Evolutionary conservation across 768 basidiomycete genomes (phyloP).

Genomic region (Crassisporium funariophilum): DNA sequence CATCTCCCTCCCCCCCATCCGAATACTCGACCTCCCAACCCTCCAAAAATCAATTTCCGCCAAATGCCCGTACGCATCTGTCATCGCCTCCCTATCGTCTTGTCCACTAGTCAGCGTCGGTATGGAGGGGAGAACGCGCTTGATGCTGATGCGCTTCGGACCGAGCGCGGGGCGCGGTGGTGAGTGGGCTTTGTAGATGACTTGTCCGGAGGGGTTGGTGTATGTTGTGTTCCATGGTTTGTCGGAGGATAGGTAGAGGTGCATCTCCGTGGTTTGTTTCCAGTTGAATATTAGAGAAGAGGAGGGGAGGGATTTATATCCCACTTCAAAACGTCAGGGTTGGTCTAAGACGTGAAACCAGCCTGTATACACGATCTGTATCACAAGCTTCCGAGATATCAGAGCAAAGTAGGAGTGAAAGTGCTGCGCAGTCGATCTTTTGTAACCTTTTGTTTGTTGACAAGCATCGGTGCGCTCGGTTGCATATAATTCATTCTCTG

Average conservation of each 20-base stretch:
- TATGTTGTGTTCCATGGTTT: conserved; percentile 23
- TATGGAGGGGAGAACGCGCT: neutral
- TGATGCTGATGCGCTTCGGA: conserved; percentile 11
- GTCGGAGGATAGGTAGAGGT: conserved; percentile 23
- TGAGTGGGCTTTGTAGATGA: conserved; percentile 22
- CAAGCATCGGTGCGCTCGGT: no score
- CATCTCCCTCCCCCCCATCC: conserved; percentile 4
- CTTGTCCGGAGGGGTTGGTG: conserved; percentile 18
- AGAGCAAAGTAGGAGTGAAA: no score
- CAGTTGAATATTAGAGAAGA: no score
- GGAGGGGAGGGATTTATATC: no score
- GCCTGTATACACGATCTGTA: no score
- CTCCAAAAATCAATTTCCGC: conserved; percentile 18
- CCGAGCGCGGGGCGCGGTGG: conserved; percentile 7
- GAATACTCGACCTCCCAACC: conserved; percentile 7
- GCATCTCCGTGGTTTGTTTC: no score
- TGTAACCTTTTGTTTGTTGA: no score
- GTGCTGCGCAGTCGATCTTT: no score
- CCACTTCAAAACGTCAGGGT: no score
- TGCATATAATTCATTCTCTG: no score
- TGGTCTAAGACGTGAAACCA: no score
- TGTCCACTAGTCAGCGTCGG: neutral
- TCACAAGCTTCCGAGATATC: no score
- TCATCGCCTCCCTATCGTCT: neutral
- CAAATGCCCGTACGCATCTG: conserved; percentile 5